Percentiles rank a stretch among this genome's conserved stretches.
These are phyloP conservation scores for Cymbopogon flexuosus DNA, from an alignment of 202 grass and related monocot species.

Conservation along the genomic window DNA sequence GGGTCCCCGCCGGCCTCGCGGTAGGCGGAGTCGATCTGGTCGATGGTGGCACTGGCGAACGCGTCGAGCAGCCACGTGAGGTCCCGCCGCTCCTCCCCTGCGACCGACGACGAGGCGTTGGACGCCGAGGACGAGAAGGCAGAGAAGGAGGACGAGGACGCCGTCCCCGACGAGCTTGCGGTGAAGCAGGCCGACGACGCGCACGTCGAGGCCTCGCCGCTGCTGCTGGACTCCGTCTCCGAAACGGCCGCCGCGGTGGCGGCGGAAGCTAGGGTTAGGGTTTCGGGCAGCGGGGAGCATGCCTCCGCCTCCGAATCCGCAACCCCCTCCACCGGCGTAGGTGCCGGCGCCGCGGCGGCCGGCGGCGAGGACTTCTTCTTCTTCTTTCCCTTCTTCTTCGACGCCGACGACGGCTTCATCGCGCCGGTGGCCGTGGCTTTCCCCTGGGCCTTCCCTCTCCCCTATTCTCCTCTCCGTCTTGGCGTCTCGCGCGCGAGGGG, in stretches of 20 bases:
- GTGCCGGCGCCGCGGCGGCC: not conserved
- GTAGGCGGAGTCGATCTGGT: slow-evolving; percentile 65
- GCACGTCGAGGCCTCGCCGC: slow-evolving; percentile 28
- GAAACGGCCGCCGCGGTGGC: not conserved
- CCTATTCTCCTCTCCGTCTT: not conserved
- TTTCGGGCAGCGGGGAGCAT: slow-evolving; percentile 10
- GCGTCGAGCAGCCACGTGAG: slow-evolving; percentile 60
- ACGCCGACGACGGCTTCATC: slow-evolving; percentile 54
- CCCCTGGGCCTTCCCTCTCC: not conserved
- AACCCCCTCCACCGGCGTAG: not conserved
- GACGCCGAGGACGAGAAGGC: slow-evolving; percentile 19
- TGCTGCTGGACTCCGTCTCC: slow-evolving; percentile 37
- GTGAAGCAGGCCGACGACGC: slow-evolving; percentile 31
- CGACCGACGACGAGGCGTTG: slow-evolving; percentile 31
- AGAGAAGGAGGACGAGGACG: slow-evolving; percentile 39
- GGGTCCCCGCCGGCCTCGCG: slow-evolving; percentile 54
- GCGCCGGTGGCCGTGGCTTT: not conserved
- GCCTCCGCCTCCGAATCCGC: not conserved
- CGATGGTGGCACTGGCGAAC: slow-evolving; percentile 56
- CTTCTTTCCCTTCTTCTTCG: slow-evolving; percentile 54
- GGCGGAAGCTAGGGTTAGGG: slow-evolving; percentile 33
- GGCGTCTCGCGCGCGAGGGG: not conserved
- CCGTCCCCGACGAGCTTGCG: slow-evolving; percentile 16
- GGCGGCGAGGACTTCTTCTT: slow-evolving; percentile 41
- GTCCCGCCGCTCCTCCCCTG: slow-evolving; percentile 40